Evolutionary conservation across 1,284 basidiomycete genomes (phyloP).

Genomic region (Leccinum fallax): DNA sequence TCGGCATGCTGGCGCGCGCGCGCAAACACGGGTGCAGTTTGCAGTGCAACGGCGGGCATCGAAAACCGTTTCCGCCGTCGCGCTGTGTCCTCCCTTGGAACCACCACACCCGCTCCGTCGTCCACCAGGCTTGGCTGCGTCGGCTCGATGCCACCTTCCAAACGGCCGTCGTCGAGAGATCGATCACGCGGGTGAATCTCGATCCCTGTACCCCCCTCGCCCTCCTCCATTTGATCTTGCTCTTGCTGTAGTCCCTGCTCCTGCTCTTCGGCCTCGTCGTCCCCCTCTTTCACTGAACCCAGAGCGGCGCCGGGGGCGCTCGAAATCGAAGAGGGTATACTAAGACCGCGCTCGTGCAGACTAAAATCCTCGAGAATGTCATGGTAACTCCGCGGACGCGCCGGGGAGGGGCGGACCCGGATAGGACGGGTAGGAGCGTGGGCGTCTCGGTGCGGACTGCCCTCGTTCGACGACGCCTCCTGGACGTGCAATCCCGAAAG

Average conservation of each 20-base stretch:
- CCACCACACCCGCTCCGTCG: neutral
- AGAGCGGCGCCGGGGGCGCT: constrained; percentile 26
- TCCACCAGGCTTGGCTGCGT: neutral
- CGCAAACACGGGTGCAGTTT: constrained; percentile 70
- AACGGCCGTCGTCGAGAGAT: constrained; percentile 3
- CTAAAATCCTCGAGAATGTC: constrained; percentile 68
- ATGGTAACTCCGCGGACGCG: constrained; percentile 61
- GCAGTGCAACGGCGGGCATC: constrained; percentile 69
- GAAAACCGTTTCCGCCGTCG: constrained; percentile 70
- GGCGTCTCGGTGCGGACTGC: neutral
- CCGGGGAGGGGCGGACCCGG: constrained; percentile 41
- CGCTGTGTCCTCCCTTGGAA: constrained; percentile 55
- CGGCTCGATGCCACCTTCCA: constrained; percentile 9
- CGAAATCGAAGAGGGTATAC: constrained; percentile 37
- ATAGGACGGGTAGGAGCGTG: constrained; percentile 23
- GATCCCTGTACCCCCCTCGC: constrained; percentile 10
- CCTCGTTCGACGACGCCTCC: neutral
- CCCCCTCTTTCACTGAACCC: constrained; percentile 33
- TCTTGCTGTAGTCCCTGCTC: neutral
- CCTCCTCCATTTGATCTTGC: neutral
- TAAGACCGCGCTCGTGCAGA: constrained; percentile 37
- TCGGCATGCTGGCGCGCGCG: constrained; percentile 39
- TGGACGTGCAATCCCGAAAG: neutral
- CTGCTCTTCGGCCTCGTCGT: constrained; percentile 19
- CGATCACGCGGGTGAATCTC: constrained; percentile 1